Evolutionary conservation across 106 monocot species (phyloP), one percentile per base, ranked within the genome.

Genomic region (Hemerocallis citrina): DNA sequence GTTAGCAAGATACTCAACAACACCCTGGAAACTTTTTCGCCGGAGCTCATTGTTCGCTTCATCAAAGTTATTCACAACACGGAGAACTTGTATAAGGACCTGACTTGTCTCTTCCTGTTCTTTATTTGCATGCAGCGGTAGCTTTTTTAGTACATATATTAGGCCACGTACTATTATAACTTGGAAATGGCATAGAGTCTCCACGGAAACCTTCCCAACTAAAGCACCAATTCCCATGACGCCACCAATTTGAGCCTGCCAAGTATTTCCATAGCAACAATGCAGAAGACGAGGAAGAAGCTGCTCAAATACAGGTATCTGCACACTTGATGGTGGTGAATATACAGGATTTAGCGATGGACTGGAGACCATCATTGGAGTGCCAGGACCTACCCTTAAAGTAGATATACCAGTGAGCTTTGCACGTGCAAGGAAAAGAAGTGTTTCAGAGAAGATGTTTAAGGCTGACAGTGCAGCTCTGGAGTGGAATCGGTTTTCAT

Each of bases 91-190:
- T 20, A 87, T 88, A 57, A 98, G 85, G 46, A 98, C 98, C 72
- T 98, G 98, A 60, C 82, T 92, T 17, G 98, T 88, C 77, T 98
- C 88, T 64, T 98, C 98, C 63, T 98, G 98, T 67, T 98, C 98
- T 67, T 82, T 98, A 37, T 81, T 91, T 32, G 98, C 98, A 80
- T 88, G 98, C 33, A 78, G 14, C 11, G 98, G 98, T 32, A 98
- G 72, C 68, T 82, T 87, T 71, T 92, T 98, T 29, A 98, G 84
- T 64, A 92, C 98, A 82, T 81, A 85, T 25, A 98, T 59, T 51
- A 98, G 72, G 21, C 88, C 77, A 15, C 92, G 81, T 15, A 98
- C 98, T 50, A 98, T 85, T 62, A 67, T 79, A 20, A 98, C 98
- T 73, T 91, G 81, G 49, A 98, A 92, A 62, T 75, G 71, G 55